These are phyloP conservation scores for Picea abies DNA, from an alignment of 83 land plant species.

Conservation along the genomic window DNA sequence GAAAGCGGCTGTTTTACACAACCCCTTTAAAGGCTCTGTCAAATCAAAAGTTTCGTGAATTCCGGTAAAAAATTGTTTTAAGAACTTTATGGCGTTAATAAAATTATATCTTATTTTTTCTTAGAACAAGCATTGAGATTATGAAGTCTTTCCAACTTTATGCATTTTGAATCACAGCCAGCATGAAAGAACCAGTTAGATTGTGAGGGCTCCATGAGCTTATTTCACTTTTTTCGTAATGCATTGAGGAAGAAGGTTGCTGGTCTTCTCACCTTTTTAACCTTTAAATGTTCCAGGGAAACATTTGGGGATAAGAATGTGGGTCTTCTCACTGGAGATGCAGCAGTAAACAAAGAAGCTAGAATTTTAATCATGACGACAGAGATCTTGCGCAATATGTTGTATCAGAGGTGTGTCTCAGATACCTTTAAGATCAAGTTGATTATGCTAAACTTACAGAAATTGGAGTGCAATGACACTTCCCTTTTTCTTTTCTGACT, in stretches of 20 bases:
- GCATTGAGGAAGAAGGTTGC: background rate
- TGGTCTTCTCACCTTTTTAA: background rate
- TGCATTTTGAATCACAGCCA: background rate
- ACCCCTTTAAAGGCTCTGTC: conserved; percentile 98
- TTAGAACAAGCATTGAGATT: background rate
- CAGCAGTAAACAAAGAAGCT: conserved; percentile 89
- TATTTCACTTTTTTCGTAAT: background rate
- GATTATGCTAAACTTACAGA: background rate
- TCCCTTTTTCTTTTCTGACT: background rate
- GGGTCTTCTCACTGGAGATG: conserved; percentile 97
- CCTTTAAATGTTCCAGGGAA: conserved; percentile 39
- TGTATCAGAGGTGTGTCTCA: conserved; percentile 79
- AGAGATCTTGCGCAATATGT: conserved; percentile 97
- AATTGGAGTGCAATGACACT: background rate
- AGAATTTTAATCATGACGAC: conserved; percentile 93
- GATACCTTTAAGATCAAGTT: background rate
- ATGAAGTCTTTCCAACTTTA: background rate
- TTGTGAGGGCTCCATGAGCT: background rate
- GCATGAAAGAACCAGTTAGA: background rate
- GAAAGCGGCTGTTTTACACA: conserved; percentile 84
- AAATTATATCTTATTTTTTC: background rate
- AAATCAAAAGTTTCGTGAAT: conserved; percentile 96
- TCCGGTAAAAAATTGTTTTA: conserved; percentile 46
- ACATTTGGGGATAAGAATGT: conserved; percentile 90
- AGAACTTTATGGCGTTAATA: background rate